Evolutionary conservation across 352 stramenopile genomes (phyloP).

Genomic region (Paralagenidium karlingii): DNA sequence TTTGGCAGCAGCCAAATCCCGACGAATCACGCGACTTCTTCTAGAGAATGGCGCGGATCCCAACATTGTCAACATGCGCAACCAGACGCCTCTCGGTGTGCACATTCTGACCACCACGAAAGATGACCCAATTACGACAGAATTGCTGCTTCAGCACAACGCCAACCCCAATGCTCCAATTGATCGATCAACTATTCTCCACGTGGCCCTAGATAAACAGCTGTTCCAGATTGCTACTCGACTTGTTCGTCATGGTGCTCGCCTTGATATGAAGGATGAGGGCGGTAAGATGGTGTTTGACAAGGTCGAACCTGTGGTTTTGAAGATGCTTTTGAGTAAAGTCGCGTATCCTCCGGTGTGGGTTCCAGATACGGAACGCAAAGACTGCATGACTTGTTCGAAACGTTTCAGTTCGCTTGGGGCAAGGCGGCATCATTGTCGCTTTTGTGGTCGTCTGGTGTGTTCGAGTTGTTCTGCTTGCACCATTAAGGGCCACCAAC

Average conservation of each 20-base stretch:
- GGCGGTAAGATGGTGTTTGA: conserved; percentile 48
- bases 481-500: conserved; percentile 16
- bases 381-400: conserved; percentile 38
- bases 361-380: conserved; percentile 31
- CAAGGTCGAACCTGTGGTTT: conserved; percentile 25
- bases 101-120: conserved; percentile 41
- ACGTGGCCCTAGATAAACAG: conserved; percentile 43
- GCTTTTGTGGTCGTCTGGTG: conserved; percentile 36
- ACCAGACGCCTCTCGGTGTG: conserved; percentile 49
- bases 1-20: conserved; percentile 42
- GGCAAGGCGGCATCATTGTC: conserved; percentile 39
- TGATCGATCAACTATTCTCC: conserved; percentile 46
- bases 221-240: conserved; percentile 32
- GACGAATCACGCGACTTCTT: conserved; percentile 46
- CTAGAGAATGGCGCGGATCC: conserved; percentile 38
- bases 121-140: conserved; percentile 44
- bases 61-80: conserved; percentile 56
- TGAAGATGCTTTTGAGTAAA: conserved; percentile 39
- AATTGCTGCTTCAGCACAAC: conserved; percentile 39
- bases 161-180: conserved; percentile 42
- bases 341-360: conserved; percentile 28
- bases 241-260: conserved; percentile 35
- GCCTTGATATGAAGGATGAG: conserved; percentile 44
- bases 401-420: conserved; percentile 33
- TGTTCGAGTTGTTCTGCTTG: conserved; percentile 31